A percentile compares a stretch with the other conserved stretches of the same genome.
These are phyloP conservation scores for Zymoseptoria ardabiliae DNA, from an alignment of 2,329 filamentous ascomycete species.

Conservation along the genomic window DNA sequence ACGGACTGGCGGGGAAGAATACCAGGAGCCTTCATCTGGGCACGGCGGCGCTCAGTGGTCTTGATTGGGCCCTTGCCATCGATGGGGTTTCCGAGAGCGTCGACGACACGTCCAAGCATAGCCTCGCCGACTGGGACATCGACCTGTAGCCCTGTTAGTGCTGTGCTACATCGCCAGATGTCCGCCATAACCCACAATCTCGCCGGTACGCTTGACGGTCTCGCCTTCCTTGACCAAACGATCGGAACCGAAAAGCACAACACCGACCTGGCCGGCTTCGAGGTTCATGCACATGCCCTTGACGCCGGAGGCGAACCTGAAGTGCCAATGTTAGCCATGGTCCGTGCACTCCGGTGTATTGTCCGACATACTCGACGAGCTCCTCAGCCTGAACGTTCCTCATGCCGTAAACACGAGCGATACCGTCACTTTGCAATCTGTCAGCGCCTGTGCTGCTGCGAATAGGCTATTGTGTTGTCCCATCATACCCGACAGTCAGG, in stretches of 20 bases:
- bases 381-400: slow-evolving; percentile 99
- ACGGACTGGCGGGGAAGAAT: slow-evolving; percentile 96
- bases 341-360: not conserved
- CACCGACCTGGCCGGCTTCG: slow-evolving; percentile 99
- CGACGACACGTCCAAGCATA: slow-evolving; percentile 95
- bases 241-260: slow-evolving; percentile 99
- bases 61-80: slow-evolving; percentile 98
- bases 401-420: slow-evolving; percentile 99
- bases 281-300: slow-evolving; percentile 99
- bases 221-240: slow-evolving; percentile 99
- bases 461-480: not conserved
- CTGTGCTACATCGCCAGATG: not conserved
- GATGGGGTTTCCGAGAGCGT: slow-evolving; percentile 98
- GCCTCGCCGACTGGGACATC: slow-evolving; percentile 90
- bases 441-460: slow-evolving; percentile 7
- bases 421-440: slow-evolving; percentile 77
- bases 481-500: slow-evolving; percentile 91
- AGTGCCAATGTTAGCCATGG: slow-evolving; percentile 11
- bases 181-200: slow-evolving; percentile 68
- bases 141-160: slow-evolving; percentile 52
- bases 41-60: slow-evolving; percentile 84
- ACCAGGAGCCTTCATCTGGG: slow-evolving; percentile 97
- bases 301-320: slow-evolving; percentile 95
- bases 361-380: slow-evolving; percentile 84
- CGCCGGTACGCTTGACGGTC: slow-evolving; percentile 98